A percentile compares a stretch with the other conserved stretches of the same genome.
Evolutionary conservation across 805 yeast species (phyloP).

Genomic region (Saccharomycopsis sp.): DNA sequence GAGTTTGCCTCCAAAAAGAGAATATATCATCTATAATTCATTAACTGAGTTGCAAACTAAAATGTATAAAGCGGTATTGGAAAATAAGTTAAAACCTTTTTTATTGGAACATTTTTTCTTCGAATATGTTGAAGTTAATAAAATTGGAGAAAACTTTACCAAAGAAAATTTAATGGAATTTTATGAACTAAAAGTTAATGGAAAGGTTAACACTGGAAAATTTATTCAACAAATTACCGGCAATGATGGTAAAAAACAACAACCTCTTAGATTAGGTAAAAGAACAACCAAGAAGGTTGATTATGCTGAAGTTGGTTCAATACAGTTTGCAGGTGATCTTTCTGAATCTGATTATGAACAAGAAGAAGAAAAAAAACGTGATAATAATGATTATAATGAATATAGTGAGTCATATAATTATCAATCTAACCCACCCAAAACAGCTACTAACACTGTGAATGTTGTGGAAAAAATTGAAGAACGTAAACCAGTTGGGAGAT

Average conservation of each 20-base stretch:
- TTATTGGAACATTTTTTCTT: constrained; percentile 37
- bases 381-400: constrained; percentile 3
- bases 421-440: no score
- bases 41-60: constrained; percentile 52
- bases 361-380: constrained; percentile 1
- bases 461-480: no score
- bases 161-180: constrained; percentile 1
- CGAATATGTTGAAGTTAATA: constrained; percentile 33
- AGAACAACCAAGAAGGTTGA: constrained; percentile 2
- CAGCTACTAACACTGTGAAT: no score
- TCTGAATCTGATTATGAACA: constrained; percentile 21
- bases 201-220: background rate
- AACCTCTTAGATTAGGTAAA: no score
- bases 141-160: background rate
- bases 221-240: no score
- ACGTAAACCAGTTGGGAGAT: no score
- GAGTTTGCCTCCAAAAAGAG: constrained; percentile 79
- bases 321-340: constrained; percentile 5
- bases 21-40: constrained; percentile 69
- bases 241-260: no score
- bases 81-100: constrained; percentile 33
- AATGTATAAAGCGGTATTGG: constrained; percentile 45
- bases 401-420: no score
- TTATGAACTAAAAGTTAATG: constrained; percentile 5
- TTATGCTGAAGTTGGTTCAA: constrained; percentile 9